Base-by-base conservation (phyloP, 2,329 filamentous ascomycete genomes). In the Fusarium clavum region DNA sequence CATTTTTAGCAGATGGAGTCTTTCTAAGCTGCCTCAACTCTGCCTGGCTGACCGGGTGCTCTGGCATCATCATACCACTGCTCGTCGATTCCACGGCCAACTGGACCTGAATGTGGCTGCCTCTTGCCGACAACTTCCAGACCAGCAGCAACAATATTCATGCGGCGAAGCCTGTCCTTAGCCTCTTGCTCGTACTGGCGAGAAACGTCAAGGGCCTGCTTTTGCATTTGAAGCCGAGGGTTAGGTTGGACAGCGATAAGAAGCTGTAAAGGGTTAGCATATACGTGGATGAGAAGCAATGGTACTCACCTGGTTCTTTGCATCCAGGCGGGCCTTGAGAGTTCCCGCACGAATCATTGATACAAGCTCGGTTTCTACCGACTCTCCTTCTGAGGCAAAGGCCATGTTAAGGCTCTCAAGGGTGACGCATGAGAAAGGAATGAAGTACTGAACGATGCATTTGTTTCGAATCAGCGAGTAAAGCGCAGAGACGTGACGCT, bases 381-480 rank as follows among this genome's bases (percentile, higher is more conserved):
- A 85, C 66, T 85, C 82, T 6, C 87, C 87, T 1, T 88, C 83
- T 4, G 85, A 82, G 1, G 89, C 90, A 79, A 99, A 98, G 4
- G 93, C 91, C 38, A 87, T 84, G 11, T 92, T 89, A 84, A 99
- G 88, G 65, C 90, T 94, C 22, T 91, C 86, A 7, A 98, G 84
- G 1, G 92, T 94, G 66, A 98, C 94, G 71, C 91, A 91, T 44
- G 92, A 97, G 79, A 97, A 99, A 1, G 96, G 94, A 25, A 93
- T 86, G 74, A 97, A 92, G 81, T 98, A 98, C 77, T 97, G 93
- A 25, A 94, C 88, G 63, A 99, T 98, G 75, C 94, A 95, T 83
- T 98, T 98, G 75, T 87, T 92, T 62, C 96, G 90, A 72, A 99
- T 94, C 49, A 85, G 83, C 13, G 86, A 83, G 81, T 94, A 96